These are phyloP conservation scores for Calendula officinalis DNA, from an alignment of 129 eudicot species.

Conservation along the genomic window DNA sequence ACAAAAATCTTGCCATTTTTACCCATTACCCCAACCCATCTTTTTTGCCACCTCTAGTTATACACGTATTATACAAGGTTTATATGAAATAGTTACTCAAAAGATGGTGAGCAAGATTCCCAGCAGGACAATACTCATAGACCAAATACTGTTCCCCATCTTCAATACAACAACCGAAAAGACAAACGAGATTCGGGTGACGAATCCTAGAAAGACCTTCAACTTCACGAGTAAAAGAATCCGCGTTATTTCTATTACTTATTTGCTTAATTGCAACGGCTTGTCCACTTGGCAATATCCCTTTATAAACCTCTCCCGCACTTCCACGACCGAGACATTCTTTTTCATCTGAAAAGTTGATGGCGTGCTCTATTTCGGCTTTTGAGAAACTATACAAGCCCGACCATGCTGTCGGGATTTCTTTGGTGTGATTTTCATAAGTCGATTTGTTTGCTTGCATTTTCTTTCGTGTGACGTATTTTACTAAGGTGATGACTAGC, in stretches of 20 bases:
- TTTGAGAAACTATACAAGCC: constrained; percentile 70
- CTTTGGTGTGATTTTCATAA: constrained; percentile 33
- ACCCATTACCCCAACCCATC: too few species aligned
- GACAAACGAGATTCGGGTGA: constrained; percentile 73
- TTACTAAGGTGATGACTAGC: constrained; percentile 50
- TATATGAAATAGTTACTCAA: constrained; percentile 32
- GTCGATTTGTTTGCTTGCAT: constrained; percentile 27
- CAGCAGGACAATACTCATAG: constrained; percentile 64
- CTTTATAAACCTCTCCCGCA: constrained; percentile 73
- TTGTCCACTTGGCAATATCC: constrained; percentile 78
- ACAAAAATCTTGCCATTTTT: too few species aligned
- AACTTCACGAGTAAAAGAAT: constrained; percentile 61
- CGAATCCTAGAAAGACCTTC: constrained; percentile 67
- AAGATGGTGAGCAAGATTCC: constrained; percentile 74
- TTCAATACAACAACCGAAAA: constrained; percentile 72
- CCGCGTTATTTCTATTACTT: constrained; percentile 53
- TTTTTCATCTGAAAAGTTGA: constrained; percentile 49
- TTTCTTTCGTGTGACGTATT: constrained; percentile 46
- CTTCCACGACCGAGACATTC: constrained; percentile 69
- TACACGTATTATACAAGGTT: too few species aligned
- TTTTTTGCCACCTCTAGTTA: too few species aligned
- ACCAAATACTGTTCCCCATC: constrained; percentile 70
- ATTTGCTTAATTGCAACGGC: constrained; percentile 73
- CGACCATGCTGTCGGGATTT: constrained; percentile 36
- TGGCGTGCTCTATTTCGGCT: constrained; percentile 62